phyloP scores from a whole-genome alignment of 2,329 filamentous ascomycete species.

The Phyllosticta citrichinensis region DNA sequence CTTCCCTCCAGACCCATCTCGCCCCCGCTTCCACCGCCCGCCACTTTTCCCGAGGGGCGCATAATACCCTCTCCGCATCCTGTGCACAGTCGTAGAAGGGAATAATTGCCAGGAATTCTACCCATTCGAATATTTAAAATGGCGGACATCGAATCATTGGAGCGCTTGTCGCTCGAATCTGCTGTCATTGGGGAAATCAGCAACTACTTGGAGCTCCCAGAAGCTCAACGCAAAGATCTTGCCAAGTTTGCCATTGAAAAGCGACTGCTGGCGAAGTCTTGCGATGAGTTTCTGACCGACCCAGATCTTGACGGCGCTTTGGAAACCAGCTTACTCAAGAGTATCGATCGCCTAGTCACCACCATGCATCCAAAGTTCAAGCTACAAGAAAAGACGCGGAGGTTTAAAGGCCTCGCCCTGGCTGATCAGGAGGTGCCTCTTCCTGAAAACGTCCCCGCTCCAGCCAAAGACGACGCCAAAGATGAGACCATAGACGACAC shows the following conservation, averaged over 20 bases:
- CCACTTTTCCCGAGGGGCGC: too few relatives aligned
- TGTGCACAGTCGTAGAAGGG: too few relatives aligned
- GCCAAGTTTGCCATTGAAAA: constrained; percentile 94
- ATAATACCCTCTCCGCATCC: too few relatives aligned
- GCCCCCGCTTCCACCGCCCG: too few relatives aligned
- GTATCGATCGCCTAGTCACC: constrained; percentile 76
- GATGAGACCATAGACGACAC: constrained; percentile 81
- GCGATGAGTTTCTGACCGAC: constrained; percentile 58
- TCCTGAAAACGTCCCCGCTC: constrained; percentile 36
- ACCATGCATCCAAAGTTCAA: constrained; percentile 91
- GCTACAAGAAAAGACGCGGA: constrained; percentile 53
- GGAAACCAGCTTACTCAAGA: constrained; percentile 64
- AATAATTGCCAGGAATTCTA: too few relatives aligned
- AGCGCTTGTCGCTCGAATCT: constrained; percentile 86
- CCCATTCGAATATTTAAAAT: constrained; percentile 37
- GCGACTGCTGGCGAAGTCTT: constrained; percentile 61
- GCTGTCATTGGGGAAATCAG: constrained; percentile 91
- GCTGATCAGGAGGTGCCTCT: constrained; percentile 60
- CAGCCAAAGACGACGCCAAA: constrained; percentile 27
- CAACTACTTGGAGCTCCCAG: constrained; percentile 84
- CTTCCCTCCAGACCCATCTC: too few relatives aligned
- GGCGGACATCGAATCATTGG: constrained; percentile 86
- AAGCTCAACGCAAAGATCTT: constrained; percentile 89
- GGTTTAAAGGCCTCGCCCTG: constrained; percentile 85
- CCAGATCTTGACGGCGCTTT: neutral